A percentile compares a stretch with the other conserved stretches of the same genome.
Conservation (phyloP, 257 asterid genomes). For the Linderniella brevidens region DNA sequence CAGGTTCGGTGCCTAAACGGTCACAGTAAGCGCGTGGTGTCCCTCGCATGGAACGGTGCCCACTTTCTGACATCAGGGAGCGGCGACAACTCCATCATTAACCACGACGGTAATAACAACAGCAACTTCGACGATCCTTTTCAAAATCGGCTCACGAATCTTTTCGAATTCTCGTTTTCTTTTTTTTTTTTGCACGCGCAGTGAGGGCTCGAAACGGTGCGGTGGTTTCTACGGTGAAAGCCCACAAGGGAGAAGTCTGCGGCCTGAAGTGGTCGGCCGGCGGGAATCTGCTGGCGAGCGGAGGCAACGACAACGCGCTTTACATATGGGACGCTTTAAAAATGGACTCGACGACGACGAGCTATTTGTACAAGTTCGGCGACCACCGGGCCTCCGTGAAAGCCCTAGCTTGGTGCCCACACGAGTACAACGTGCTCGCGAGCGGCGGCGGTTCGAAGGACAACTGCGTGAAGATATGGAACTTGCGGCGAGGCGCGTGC, state of each 20-base stretch:
- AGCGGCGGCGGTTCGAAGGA: slow-evolving; percentile 66
- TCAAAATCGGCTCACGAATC: neutral
- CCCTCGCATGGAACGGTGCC: slow-evolving; percentile 56
- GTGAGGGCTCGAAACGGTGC: slow-evolving; percentile 48
- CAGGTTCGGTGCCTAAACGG: slow-evolving; percentile 44
- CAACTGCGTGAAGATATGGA: slow-evolving; percentile 57
- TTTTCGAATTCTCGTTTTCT: neutral
- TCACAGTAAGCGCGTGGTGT: slow-evolving; percentile 36
- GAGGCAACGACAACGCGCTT: slow-evolving; percentile 48
- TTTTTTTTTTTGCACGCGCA: slow-evolving; percentile 10
- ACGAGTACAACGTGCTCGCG: slow-evolving; percentile 39
- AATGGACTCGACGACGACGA: slow-evolving; percentile 30
- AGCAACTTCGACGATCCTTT: neutral
- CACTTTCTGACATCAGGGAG: slow-evolving; percentile 53
- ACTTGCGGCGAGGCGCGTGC: slow-evolving; percentile 40
- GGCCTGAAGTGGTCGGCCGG: slow-evolving; percentile 63
- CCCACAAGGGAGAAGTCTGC: slow-evolving; percentile 37
- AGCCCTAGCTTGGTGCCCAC: slow-evolving; percentile 87
- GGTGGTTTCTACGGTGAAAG: slow-evolving; percentile 15
- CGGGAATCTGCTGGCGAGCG: slow-evolving; percentile 47
- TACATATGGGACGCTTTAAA: slow-evolving; percentile 51
- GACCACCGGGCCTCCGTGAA: slow-evolving; percentile 59
- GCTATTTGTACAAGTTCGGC: slow-evolving; percentile 21
- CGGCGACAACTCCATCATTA: slow-evolving; percentile 34
- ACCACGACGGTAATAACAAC: slow-evolving; percentile 45